phyloP scores from a whole-genome alignment of 208 protist species.

The Vickermania spadyakhi region DNA sequence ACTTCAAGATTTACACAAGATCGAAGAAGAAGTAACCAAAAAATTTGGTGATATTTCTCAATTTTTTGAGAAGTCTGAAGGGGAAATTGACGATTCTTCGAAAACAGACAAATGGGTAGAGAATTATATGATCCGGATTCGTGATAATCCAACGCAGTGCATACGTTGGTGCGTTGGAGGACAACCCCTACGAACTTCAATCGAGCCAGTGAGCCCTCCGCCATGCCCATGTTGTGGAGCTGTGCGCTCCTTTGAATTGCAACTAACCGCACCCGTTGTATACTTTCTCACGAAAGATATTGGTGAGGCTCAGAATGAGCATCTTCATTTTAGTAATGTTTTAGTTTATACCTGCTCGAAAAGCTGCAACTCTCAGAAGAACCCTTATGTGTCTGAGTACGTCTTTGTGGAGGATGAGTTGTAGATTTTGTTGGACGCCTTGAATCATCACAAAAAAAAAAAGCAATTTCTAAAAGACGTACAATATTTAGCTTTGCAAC shows the following conservation, averaged over 20 bases:
- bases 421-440: too few species aligned
- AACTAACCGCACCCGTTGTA: constrained; percentile 70
- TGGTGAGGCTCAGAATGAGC: constrained; percentile 38
- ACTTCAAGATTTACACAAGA: constrained; percentile 5
- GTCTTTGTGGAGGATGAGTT: constrained; percentile 74
- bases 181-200: constrained; percentile 29
- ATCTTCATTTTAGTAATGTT: constrained; percentile 78
- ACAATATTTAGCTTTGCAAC: too few species aligned
- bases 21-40: constrained; percentile 20
- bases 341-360: constrained; percentile 67
- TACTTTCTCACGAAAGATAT: constrained; percentile 68
- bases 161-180: constrained; percentile 77
- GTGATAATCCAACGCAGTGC: constrained; percentile 63
- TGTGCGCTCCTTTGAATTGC: constrained; percentile 59
- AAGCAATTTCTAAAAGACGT: too few species aligned
- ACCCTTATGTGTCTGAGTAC: constrained; percentile 56
- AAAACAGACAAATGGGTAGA: constrained; percentile 38
- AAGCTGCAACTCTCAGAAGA: constrained; percentile 44
- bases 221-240: constrained; percentile 48
- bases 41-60: constrained; percentile 24
- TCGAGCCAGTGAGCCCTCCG: constrained; percentile 21
- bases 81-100: constrained; percentile 63
- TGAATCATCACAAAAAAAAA: too few species aligned
- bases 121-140: constrained; percentile 74
- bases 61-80: constrained; percentile 14